Evolutionary conservation across 257 asterid species (phyloP).

Genomic region (Lithospermum erythrorhizon): DNA sequence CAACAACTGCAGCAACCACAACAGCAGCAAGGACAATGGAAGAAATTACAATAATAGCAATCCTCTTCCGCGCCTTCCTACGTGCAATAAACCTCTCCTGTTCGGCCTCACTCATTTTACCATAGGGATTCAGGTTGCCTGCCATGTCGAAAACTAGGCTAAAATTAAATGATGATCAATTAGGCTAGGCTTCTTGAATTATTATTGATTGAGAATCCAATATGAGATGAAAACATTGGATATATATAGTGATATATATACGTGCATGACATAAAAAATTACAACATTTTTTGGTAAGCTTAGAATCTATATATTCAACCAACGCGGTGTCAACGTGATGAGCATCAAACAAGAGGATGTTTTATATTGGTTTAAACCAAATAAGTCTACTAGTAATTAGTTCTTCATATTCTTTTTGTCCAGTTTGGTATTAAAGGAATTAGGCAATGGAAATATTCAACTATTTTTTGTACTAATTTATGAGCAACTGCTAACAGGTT

Average conservation of each 20-base stretch:
- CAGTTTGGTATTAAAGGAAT: no score
- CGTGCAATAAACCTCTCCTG: slow-evolving; percentile 38
- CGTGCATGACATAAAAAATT: background rate
- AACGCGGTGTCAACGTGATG: background rate
- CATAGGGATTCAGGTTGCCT: slow-evolving; percentile 24
- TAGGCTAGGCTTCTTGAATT: no score
- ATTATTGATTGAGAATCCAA: background rate
- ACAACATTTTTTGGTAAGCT: background rate
- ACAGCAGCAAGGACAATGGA: slow-evolving; percentile 2
- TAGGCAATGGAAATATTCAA: no score
- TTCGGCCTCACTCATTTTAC: slow-evolving; percentile 41
- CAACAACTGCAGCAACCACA: background rate
- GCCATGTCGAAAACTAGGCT: background rate
- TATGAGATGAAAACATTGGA: background rate
- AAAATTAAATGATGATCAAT: no score
- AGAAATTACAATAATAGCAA: slow-evolving; percentile 21
- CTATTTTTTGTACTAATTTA: no score
- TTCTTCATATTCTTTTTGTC: no score
- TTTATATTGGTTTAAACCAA: no score
- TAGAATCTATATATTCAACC: background rate
- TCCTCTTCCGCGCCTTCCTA: slow-evolving; percentile 28
- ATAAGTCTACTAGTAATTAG: no score
- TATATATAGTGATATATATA: background rate
- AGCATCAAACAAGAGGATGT: no score
- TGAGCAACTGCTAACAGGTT: no score